A percentile compares a stretch with the other conserved stretches of the same genome.
Conservation (phyloP, 148 eudicot species). For the Tetragonia tetragonoides region DNA sequence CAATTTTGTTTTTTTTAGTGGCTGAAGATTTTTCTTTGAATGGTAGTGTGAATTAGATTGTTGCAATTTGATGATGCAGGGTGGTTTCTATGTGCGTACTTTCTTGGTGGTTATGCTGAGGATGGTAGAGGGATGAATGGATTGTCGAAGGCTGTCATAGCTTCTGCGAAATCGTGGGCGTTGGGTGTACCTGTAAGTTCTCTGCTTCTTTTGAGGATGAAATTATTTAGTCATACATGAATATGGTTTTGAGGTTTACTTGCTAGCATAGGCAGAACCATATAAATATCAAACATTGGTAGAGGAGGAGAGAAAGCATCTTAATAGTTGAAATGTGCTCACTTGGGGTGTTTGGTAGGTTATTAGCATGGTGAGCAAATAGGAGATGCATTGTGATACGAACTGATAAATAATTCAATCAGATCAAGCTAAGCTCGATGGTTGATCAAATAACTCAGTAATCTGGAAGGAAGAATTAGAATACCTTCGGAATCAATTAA, state of each 20-base stretch:
- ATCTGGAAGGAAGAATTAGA: too few relatives aligned
- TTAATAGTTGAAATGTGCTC: too few relatives aligned
- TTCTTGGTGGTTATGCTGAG: constrained; percentile 83
- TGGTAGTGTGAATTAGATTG: neutral
- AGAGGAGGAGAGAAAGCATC: neutral
- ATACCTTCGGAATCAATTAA: too few relatives aligned
- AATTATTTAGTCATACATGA: neutral
- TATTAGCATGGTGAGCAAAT: neutral
- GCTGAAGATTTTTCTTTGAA: neutral
- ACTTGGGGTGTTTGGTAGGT: neutral
- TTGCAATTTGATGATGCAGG: constrained; percentile 42
- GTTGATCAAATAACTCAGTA: too few relatives aligned
- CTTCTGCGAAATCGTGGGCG: constrained; percentile 89
- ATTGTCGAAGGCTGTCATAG: constrained; percentile 56
- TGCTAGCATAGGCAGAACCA: neutral
- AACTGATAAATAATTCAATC: too few relatives aligned
- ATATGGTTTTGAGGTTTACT: neutral
- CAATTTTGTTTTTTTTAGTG: neutral
- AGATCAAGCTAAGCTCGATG: too few relatives aligned
- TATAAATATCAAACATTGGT: too few relatives aligned
- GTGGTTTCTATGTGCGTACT: constrained; percentile 91
- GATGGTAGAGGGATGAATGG: constrained; percentile 93
- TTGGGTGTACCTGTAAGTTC: constrained; percentile 76
- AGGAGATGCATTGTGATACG: neutral
- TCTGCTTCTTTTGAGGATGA: neutral